Conservation (phyloP, 257 asterid genomes). For the Misopates orontium region DNA sequence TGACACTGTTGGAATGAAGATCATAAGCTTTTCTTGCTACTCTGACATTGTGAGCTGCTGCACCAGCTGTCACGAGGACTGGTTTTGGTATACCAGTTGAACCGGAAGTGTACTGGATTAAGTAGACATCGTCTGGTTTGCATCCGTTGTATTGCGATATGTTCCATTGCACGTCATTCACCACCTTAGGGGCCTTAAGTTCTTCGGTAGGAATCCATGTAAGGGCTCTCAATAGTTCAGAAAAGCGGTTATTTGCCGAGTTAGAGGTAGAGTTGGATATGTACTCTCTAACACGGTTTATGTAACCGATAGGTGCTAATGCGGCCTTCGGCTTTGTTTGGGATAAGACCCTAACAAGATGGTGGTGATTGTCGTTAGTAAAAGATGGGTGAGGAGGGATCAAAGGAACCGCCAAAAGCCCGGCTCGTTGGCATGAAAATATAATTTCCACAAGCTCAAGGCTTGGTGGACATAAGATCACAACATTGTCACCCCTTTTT, state of each 20-base stretch:
- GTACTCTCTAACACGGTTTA: constrained; percentile 38
- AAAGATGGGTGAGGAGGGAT: constrained; percentile 57
- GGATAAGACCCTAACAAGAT: constrained; percentile 58
- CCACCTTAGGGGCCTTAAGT: constrained; percentile 19
- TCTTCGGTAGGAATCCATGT: constrained; percentile 59
- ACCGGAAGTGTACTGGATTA: constrained; percentile 85
- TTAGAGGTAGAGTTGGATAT: constrained; percentile 26
- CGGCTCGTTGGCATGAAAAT: constrained; percentile 77
- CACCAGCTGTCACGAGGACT: constrained; percentile 69
- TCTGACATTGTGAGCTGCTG: constrained; percentile 90
- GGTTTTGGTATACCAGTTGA: constrained; percentile 81
- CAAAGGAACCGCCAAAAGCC: constrained; percentile 55
- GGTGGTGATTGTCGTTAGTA: constrained; percentile 35
- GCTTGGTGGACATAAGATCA: constrained; percentile 61
- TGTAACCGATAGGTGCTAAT: constrained; percentile 45
- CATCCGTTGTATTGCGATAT: constrained; percentile 51
- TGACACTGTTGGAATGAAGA: constrained; percentile 58
- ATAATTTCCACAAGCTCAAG: constrained; percentile 61
- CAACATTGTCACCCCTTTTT: constrained; percentile 51
- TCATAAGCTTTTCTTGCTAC: constrained; percentile 67
- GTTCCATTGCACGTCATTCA: neutral
- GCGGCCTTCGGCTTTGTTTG: constrained; percentile 79
- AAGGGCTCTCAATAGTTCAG: constrained; percentile 31
- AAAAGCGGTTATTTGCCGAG: constrained; percentile 27
- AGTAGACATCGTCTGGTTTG: constrained; percentile 50